Conservation (phyloP, 2,329 filamentous ascomycete species). For the Colletotrichum zoysiae region DNA sequence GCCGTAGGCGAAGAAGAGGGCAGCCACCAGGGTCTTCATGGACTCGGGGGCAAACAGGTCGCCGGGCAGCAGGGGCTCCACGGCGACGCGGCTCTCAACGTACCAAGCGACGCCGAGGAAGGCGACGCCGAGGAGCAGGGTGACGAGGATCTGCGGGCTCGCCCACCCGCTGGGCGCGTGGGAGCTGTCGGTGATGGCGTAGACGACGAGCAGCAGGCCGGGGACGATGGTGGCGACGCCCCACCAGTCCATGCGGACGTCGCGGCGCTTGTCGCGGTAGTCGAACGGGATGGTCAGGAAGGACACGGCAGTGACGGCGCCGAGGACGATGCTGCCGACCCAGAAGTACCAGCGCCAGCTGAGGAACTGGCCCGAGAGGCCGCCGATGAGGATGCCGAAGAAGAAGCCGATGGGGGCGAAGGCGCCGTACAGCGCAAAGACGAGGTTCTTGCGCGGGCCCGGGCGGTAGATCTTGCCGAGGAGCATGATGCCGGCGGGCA, state of each 20-base stretch:
- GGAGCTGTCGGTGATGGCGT: slow-evolving; percentile 74
- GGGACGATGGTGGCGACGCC: slow-evolving; percentile 66
- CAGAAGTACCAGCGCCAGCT: slow-evolving; percentile 79
- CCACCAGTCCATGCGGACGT: slow-evolving; percentile 69
- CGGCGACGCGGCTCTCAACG: slow-evolving; percentile 72
- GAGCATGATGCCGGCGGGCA: slow-evolving; percentile 78
- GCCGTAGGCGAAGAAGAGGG: slow-evolving; percentile 72
- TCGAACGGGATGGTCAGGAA: slow-evolving; percentile 55
- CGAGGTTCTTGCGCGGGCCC: slow-evolving; percentile 77
- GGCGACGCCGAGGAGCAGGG: slow-evolving; percentile 68
- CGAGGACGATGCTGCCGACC: slow-evolving; percentile 63
- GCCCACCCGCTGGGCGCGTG: slow-evolving; percentile 73
- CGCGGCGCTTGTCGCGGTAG: slow-evolving; percentile 44
- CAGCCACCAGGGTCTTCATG: slow-evolving; percentile 68
- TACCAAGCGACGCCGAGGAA: slow-evolving; percentile 68
- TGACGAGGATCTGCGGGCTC: slow-evolving; percentile 74
- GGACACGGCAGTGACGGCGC: slow-evolving; percentile 61
- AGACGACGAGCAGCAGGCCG: slow-evolving; percentile 74
- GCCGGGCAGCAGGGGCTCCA: slow-evolving; percentile 71
- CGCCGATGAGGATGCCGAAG: slow-evolving; percentile 75
- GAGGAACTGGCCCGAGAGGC: slow-evolving; percentile 70
- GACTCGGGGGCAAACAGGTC: slow-evolving; percentile 73
- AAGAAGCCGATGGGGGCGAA: slow-evolving; percentile 71
- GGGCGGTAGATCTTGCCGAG: slow-evolving; percentile 77
- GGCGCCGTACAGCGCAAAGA: slow-evolving; percentile 71